These are phyloP conservation scores for Angomonas ambiguus DNA, from an alignment of 208 protist species.

Conservation along the genomic window DNA sequence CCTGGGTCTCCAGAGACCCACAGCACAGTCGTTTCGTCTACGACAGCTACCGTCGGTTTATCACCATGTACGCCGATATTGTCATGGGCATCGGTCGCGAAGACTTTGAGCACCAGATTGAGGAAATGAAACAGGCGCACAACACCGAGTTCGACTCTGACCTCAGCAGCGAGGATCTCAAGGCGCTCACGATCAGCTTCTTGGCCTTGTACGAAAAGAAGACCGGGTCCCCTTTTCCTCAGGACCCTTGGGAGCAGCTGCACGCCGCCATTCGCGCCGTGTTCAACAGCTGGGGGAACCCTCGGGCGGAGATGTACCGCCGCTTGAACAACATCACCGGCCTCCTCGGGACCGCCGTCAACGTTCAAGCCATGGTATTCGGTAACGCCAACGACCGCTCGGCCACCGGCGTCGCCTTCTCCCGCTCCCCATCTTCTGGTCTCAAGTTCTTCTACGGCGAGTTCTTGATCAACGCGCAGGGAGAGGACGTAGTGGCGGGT, in stretches of 20 bases:
- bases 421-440: conserved; percentile 90
- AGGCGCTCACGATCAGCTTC: conserved; percentile 66
- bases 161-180: conserved; percentile 72
- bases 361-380: conserved; percentile 95
- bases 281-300: conserved; percentile 90
- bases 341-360: conserved; percentile 92
- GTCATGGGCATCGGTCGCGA: conserved; percentile 86
- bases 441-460: conserved; percentile 93
- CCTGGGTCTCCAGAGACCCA: conserved; percentile 54
- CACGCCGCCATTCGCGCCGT: conserved; percentile 86
- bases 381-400: conserved; percentile 91
- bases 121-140: conserved; percentile 66
- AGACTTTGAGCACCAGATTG: conserved; percentile 84
- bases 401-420: conserved; percentile 94
- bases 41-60: conserved; percentile 94
- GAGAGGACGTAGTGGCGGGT: conserved; percentile 95
- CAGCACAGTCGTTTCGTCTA: conserved; percentile 89
- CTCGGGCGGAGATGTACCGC: conserved; percentile 90
- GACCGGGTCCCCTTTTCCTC: conserved; percentile 75
- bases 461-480: conserved; percentile 94
- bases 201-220: conserved; percentile 60
- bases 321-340: conserved; percentile 88
- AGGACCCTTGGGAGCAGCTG: conserved; percentile 87
- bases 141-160: conserved; percentile 82
- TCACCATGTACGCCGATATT: conserved; percentile 94